phyloP scores from a whole-genome alignment of 2,329 filamentous ascomycete genomes.

The Alternaria tenuissima region DNA sequence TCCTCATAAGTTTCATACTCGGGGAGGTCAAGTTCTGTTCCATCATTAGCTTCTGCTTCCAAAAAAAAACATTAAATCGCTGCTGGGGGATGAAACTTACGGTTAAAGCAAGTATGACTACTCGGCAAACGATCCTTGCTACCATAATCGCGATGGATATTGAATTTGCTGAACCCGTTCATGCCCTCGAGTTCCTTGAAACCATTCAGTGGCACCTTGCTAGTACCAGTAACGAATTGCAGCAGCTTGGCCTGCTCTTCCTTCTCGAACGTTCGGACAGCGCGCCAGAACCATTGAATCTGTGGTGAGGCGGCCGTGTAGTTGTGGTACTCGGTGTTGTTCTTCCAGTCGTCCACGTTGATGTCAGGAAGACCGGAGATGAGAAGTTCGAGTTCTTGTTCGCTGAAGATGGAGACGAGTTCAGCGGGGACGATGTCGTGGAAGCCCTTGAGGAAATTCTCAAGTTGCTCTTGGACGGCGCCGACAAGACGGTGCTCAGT shows the following conservation, averaged over 20 bases:
- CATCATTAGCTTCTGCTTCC: constrained; percentile 45
- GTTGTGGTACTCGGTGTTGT: constrained; percentile 98
- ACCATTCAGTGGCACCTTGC: constrained; percentile 96
- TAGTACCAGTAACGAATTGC: constrained; percentile 97
- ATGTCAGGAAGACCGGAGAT: constrained; percentile 98
- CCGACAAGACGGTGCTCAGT: constrained; percentile 92
- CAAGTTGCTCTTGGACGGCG: constrained; percentile 93
- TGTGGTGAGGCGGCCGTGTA: constrained; percentile 93
- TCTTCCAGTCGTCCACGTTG: constrained; percentile 98
- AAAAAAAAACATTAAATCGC: no score
- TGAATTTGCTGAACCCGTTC: constrained; percentile 98
- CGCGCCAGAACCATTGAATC: constrained; percentile 99
- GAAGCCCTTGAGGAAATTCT: constrained; percentile 93
- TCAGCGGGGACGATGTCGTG: constrained; percentile 97
- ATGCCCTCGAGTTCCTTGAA: constrained; percentile 99
- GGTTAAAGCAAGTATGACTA: constrained; percentile 99
- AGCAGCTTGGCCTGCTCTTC: constrained; percentile 97
- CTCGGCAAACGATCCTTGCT: constrained; percentile 95
- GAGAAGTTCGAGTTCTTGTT: constrained; percentile 94
- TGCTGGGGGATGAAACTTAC: constrained; percentile 66
- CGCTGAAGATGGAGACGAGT: constrained; percentile 95
- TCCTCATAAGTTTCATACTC: constrained; percentile 97
- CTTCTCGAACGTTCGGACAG: constrained; percentile 96
- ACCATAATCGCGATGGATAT: constrained; percentile 97
- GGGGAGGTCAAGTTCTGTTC: constrained; percentile 89